phyloP scores from a whole-genome alignment of 345 rosid species.

The Chamaenerion angustifolium region DNA sequence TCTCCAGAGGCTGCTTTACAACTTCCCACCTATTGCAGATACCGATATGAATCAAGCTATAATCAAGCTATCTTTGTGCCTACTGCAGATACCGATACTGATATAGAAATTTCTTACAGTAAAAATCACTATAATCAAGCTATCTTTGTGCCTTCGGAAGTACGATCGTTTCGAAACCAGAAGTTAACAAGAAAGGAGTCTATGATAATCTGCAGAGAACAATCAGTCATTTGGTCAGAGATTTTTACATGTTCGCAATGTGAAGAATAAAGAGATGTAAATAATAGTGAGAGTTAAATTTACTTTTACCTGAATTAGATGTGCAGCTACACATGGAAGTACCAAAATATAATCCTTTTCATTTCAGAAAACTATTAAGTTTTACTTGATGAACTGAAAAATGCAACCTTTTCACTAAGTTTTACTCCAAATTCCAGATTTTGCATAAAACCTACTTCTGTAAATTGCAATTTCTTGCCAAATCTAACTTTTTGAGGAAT shows the following conservation, averaged over 20 bases:
- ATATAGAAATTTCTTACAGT: too few species aligned
- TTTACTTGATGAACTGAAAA: too few species aligned
- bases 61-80: too few species aligned
- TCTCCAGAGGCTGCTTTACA: conserved; percentile 65
- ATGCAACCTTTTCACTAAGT: too few species aligned
- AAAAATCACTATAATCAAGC: conserved; percentile 12
- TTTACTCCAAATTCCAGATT: too few species aligned
- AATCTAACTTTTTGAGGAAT: too few species aligned
- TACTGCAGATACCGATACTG: too few species aligned
- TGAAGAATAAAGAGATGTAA: neutral
- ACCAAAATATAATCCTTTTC: too few species aligned
- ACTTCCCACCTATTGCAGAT: conserved; percentile 72
- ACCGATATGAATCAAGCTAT: too few species aligned
- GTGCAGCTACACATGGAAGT: conserved; percentile 94
- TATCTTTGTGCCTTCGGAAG: conserved; percentile 22
- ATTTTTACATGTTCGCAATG: neutral
- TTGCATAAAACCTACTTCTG: too few species aligned
- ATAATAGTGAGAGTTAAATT: neutral
- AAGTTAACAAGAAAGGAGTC: conserved; percentile 49
- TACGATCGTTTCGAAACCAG: conserved; percentile 29
- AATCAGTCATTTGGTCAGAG: conserved; percentile 1
- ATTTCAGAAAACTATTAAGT: too few species aligned
- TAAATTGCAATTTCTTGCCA: too few species aligned
- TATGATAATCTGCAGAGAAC: conserved; percentile 33
- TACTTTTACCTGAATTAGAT: conserved; percentile 51